Base-by-base conservation (phyloP, 2,329 filamentous ascomycete species). In the Karstenula rhodostoma region DNA sequence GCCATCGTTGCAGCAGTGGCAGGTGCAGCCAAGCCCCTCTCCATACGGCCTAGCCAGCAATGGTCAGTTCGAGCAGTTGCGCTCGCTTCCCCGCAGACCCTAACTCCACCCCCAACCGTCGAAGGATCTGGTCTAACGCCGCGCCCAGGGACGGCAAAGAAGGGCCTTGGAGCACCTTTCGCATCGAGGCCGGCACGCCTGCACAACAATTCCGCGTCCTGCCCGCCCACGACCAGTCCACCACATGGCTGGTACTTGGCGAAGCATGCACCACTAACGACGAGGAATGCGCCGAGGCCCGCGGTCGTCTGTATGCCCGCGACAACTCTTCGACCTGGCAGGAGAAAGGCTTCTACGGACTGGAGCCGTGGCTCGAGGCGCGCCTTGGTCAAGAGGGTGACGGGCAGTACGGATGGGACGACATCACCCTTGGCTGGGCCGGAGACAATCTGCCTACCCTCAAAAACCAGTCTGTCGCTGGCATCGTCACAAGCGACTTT, bases 401-500 rank as follows among this genome's bases (percentile, higher is more conserved):
- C 55, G 78, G 73, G 0, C 42, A 69, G 1, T 80, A 74, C 56
- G 78, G 78, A 8, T 73, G 67, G 51, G 78, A 80, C 47, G 74
- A 67, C 12, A 57, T 80, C 32, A 63, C 62, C 5, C 61, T 78
- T 32, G 70, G 73, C 17, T 74, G 73, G 68, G 56, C 57, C 4
- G 68, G 65, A 4, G 65, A 67, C 35, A 67, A 63, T 7, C 9
- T 68, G 27, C 66, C 71, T 9, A 65, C 64, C 13, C 47, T 79
- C 33, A 59, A 71, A 9, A 67, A 74, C 55, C 74, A 78, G 61
- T 68, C 79, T 29, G 67, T 82, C 3, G 79, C 74, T 17, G 73
- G 73, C 2, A 74, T 79, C 23, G 69, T 69, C 1, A 70, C 72
- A 2, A 67, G 72, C 35, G 65, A 73, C 54, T 80, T 78, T 64